phyloP scores from a whole-genome alignment of 305 asterid species.

The Fraxinus nigra region DNA sequence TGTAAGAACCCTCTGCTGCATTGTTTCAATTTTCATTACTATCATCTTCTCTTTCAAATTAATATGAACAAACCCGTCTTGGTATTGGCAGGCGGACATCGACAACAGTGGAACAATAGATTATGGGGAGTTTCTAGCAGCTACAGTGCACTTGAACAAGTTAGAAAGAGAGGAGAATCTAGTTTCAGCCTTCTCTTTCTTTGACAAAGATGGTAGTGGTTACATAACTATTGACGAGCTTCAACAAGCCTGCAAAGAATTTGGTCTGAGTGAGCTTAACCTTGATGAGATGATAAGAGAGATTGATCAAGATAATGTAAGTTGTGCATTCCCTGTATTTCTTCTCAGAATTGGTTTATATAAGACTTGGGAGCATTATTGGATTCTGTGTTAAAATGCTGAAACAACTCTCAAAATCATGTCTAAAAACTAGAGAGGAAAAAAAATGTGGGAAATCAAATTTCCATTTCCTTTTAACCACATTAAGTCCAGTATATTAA shows the following conservation, averaged over 20 bases:
- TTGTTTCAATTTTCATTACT: not conserved
- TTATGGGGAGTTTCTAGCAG: conserved; percentile 92
- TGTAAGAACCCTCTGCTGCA: conserved; percentile 33
- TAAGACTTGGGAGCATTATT: not conserved
- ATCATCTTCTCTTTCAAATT: not conserved
- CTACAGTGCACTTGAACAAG: conserved; percentile 91
- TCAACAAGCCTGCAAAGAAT: conserved; percentile 85
- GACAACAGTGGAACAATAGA: conserved; percentile 89
- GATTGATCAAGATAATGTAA: conserved; percentile 82
- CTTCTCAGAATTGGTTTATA: not conserved
- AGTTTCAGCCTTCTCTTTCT: conserved; percentile 75
- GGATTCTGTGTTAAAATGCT: not conserved
- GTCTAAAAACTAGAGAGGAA: not conserved
- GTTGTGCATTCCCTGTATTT: conserved; percentile 17
- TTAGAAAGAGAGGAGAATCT: conserved; percentile 83
- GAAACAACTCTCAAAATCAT: not conserved
- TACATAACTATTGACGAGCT: conserved; percentile 86
- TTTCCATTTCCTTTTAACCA: not conserved
- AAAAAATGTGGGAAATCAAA: not conserved
- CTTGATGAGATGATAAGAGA: conserved; percentile 88
- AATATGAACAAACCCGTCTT: not conserved
- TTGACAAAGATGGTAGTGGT: conserved; percentile 84
- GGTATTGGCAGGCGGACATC: conserved; percentile 63
- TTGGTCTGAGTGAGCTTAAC: conserved; percentile 72
- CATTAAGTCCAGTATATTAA: not conserved